Evolutionary conservation across 768 basidiomycete species (phyloP), one percentile per base, ranked within the genome.

Genomic region (Termitomyces sp.): DNA sequence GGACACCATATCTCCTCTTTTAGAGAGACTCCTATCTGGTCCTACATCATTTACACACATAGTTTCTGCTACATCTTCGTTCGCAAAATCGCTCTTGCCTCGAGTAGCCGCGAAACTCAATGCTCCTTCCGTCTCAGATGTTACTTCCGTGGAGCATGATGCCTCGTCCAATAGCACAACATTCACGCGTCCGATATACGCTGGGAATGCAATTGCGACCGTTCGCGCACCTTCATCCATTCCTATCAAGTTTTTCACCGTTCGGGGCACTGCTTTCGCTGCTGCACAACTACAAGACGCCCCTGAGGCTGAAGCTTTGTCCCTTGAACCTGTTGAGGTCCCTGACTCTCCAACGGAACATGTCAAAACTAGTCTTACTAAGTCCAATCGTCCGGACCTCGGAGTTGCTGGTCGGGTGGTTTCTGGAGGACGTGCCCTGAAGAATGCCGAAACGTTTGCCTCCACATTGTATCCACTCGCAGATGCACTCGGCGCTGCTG

Each of bases 141-240:
- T 98, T 64, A 90, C 87, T 35, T 88, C 88, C 14, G 76, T 98
- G 62, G 79, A 86, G 41, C 86, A 92, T 68, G 88, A 92, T 65
- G 55, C 72, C 30, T 71, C 86, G 3, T 83, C 85, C 35, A 87
- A 88, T 62, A 81, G 78, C 64, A 93, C 92, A 40, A 92, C 86
- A 1, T 98, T 95, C 70, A 86, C 90, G 5, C 90, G 96, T 26
- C 94, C 93, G 28, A 97, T 98, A 66, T 98, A 99, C 66, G 97
- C 97, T 24, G 97, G 97, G 50, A 98, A 98, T 67, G 97, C 97
- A 46, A 93, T 98, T 56, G 83, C 94, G 26, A 96, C 94, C 44
- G 87, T 99, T 63, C 86, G 87, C 58, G 90, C 90, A 0, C 76
- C 86, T 0, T 81, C 84, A n/a, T 81, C 81, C 52, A 80, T 97